phyloP scores from a whole-genome alignment of 2,329 filamentous ascomycete genomes.

The Aspergillus persii region DNA sequence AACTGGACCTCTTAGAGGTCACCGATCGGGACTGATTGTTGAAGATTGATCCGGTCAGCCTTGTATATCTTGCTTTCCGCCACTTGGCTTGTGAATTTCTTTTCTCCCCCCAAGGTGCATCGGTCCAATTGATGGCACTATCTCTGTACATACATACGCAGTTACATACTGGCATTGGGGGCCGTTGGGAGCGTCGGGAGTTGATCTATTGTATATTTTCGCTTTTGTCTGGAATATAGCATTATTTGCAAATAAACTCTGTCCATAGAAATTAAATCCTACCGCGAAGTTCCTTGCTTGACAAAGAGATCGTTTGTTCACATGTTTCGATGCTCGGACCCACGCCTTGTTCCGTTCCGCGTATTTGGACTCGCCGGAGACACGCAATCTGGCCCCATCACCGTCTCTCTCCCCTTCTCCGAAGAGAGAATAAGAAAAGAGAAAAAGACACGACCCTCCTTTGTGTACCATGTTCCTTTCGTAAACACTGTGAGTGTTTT shows the following conservation, averaged over 20 bases:
- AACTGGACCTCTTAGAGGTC: slow-evolving; percentile 58
- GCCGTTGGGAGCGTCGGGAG: slow-evolving; percentile 1
- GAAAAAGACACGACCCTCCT: not conserved
- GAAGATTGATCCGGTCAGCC: not conserved
- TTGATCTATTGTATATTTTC: slow-evolving; percentile 4
- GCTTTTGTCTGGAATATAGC: slow-evolving; percentile 5
- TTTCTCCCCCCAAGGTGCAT: slow-evolving; percentile 18
- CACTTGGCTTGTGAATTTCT: not conserved
- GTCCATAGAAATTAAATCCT: not conserved
- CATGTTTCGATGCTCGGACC: slow-evolving; percentile 11
- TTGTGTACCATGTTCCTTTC: slow-evolving; percentile 17
- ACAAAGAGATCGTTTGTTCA: not conserved
- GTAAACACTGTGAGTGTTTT: slow-evolving; percentile 11
- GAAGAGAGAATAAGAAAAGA: not conserved
- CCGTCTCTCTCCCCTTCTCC: not conserved
- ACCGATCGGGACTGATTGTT: slow-evolving; percentile 45
- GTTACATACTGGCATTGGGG: not conserved
- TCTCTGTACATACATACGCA: not conserved
- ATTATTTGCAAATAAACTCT: not conserved
- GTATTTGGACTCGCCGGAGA: slow-evolving; percentile 14
- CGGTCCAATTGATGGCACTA: not conserved
- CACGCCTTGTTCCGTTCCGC: slow-evolving; percentile 24
- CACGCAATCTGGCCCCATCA: slow-evolving; percentile 21
- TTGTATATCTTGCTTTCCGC: slow-evolving; percentile 1
- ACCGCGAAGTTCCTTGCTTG: not conserved